Conservation (phyloP, 257 asterid genomes). For the Solanum sejunctum region DNA sequence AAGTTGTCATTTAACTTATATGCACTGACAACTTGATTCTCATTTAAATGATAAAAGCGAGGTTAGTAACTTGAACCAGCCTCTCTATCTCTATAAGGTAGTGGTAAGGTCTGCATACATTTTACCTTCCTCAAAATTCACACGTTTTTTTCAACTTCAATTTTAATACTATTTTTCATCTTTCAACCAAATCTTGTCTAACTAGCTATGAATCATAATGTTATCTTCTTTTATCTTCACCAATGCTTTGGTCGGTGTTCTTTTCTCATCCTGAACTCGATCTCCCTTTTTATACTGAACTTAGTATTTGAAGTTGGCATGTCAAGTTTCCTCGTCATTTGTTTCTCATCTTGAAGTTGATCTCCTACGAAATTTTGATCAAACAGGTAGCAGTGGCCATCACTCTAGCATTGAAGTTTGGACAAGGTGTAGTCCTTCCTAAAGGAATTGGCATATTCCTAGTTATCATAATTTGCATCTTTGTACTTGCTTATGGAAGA, state of each 20-base stretch:
- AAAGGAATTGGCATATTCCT: conserved; percentile 36
- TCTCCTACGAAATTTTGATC: background rate
- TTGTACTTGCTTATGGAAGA: conserved; percentile 58
- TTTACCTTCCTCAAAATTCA: too few relatives aligned
- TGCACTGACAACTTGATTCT: background rate
- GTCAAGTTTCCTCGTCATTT: too few relatives aligned
- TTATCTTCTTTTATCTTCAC: background rate
- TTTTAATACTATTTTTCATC: background rate
- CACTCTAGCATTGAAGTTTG: conserved; percentile 58
- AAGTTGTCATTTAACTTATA: background rate
- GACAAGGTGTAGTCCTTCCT: conserved; percentile 45
- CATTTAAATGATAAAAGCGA: background rate
- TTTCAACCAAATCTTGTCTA: background rate
- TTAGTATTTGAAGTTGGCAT: too few relatives aligned
- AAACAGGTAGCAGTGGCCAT: conserved; percentile 51
- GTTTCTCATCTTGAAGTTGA: too few relatives aligned
- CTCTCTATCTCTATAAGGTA: too few relatives aligned
- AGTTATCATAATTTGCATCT: conserved; percentile 45
- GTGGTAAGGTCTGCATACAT: too few relatives aligned
- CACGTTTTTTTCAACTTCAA: too few relatives aligned
- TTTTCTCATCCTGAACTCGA: background rate
- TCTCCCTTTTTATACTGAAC: background rate
- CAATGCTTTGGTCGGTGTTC: background rate
- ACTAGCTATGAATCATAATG: too few relatives aligned
- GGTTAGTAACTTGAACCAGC: background rate